Conservation (phyloP, 108 stramenopile species). For the Aurantiochytrium sp. region DNA sequence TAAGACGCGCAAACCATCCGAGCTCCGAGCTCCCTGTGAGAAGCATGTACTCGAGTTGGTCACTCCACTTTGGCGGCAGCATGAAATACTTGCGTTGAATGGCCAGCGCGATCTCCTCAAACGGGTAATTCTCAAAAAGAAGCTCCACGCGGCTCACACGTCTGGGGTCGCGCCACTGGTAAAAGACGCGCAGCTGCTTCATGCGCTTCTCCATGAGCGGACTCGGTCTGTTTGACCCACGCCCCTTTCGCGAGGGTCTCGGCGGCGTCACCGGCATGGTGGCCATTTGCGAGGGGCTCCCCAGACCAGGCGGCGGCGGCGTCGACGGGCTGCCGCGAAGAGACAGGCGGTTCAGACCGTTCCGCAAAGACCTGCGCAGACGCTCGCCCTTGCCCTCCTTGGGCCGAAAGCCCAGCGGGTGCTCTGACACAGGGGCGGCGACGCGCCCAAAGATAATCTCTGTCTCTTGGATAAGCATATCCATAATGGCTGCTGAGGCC, state of each 20-base stretch:
- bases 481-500: constrained; percentile 1
- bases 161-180: constrained; percentile 4
- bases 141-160: not conserved
- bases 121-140: not conserved
- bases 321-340: not conserved
- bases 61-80: constrained; percentile 6
- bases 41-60: not conserved
- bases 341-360: not conserved
- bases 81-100: constrained; percentile 16
- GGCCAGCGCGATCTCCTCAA: constrained; percentile 3
- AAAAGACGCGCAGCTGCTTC: not conserved
- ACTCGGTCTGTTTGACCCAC: not conserved
- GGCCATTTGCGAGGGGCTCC: not conserved
- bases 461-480: not conserved
- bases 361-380: not conserved
- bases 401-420: not conserved
- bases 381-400: not conserved
- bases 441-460: not conserved
- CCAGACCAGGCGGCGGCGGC: not conserved
- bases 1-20: not conserved
- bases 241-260: not conserved
- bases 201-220: not conserved
- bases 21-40: not conserved
- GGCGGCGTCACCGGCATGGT: not conserved
- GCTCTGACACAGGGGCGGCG: not conserved